Percentiles rank a stretch among this genome's conserved stretches.
phyloP scores from a whole-genome alignment of 2,329 filamentous ascomycete species.

The Curvularia sp. region DNA sequence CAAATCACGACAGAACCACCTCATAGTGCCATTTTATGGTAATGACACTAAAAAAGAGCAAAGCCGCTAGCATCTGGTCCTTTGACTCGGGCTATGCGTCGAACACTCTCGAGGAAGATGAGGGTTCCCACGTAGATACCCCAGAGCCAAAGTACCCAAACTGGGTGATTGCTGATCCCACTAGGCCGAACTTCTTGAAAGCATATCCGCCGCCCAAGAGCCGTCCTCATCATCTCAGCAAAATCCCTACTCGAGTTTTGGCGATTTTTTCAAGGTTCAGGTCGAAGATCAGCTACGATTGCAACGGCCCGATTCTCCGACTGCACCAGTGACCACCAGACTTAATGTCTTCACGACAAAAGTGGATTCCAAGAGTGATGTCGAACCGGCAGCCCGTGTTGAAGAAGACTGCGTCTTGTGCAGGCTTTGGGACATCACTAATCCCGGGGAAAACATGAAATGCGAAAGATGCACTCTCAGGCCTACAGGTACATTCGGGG shows the following conservation, averaged over 20 bases:
- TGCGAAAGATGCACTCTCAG: slow-evolving; percentile 33
- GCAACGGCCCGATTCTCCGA: slow-evolving; percentile 14
- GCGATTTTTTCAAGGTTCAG: slow-evolving; percentile 19
- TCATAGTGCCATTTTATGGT: slow-evolving; percentile 22
- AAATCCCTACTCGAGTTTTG: slow-evolving; percentile 10
- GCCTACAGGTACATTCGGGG: slow-evolving; percentile 5
- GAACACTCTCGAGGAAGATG: slow-evolving; percentile 27
- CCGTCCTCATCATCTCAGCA: background rate
- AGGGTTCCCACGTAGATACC: slow-evolving; percentile 12
- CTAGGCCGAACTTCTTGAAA: slow-evolving; percentile 19
- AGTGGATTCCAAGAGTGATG: slow-evolving; percentile 16
- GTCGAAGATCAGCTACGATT: slow-evolving; percentile 19
- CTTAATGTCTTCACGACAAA: slow-evolving; percentile 33
- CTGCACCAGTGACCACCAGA: slow-evolving; percentile 29
- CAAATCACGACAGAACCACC: background rate
- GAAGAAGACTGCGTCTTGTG: slow-evolving; percentile 29
- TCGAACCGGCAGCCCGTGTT: slow-evolving; percentile 15
- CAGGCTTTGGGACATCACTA: slow-evolving; percentile 34
- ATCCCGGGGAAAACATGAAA: slow-evolving; percentile 27
- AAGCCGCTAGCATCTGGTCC: slow-evolving; percentile 41
- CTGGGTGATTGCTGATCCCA: slow-evolving; percentile 8
- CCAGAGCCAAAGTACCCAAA: background rate
- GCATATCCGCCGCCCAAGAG: slow-evolving; percentile 5
- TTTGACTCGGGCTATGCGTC: slow-evolving; percentile 46
- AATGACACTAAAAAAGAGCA: slow-evolving; percentile 34